Evolutionary conservation across 768 basidiomycete species (phyloP).

Genomic region (Sporobolomyces pararoseus): DNA sequence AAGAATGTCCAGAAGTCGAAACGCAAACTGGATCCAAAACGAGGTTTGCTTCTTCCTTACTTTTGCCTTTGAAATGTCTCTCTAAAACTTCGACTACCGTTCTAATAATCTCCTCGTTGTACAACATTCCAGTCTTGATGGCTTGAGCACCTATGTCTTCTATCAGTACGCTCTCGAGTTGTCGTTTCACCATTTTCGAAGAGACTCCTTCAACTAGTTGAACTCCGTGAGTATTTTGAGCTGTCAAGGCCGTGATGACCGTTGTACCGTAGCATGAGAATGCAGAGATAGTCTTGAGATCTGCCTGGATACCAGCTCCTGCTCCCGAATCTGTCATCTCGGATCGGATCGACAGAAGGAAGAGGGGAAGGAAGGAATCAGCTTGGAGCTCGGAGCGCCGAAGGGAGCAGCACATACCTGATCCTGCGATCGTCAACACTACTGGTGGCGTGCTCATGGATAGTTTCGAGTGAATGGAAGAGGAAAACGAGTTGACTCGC

Average conservation of each 20-base stretch:
- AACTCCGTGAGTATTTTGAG: constrained; percentile 76
- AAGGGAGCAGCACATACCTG: constrained; percentile 11
- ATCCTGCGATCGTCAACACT: constrained; percentile 39
- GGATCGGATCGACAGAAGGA: neutral
- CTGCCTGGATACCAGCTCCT: constrained; percentile 91
- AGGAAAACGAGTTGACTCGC: neutral
- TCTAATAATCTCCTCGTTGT: constrained; percentile 57
- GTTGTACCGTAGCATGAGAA: constrained; percentile 74
- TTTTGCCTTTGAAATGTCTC: constrained; percentile 19
- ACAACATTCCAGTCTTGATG: constrained; percentile 89
- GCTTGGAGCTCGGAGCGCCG: neutral
- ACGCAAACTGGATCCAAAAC: constrained; percentile 89
- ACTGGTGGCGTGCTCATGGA: constrained; percentile 8
- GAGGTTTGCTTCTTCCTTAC: constrained; percentile 52
- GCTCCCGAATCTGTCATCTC: constrained; percentile 67
- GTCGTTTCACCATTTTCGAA: constrained; percentile 66
- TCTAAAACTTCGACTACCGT: constrained; percentile 57
- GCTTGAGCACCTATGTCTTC: constrained; percentile 66
- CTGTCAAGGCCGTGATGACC: constrained; percentile 77
- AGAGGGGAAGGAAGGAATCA: constrained; percentile 1
- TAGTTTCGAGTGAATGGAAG: neutral
- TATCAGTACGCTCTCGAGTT: constrained; percentile 64
- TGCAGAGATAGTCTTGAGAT: constrained; percentile 78
- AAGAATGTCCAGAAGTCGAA: constrained; percentile 78
- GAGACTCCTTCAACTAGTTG: constrained; percentile 67